These are phyloP conservation scores for Skeletonema tropicum DNA, from an alignment of 108 stramenopile genomes.

Conservation along the genomic window DNA sequence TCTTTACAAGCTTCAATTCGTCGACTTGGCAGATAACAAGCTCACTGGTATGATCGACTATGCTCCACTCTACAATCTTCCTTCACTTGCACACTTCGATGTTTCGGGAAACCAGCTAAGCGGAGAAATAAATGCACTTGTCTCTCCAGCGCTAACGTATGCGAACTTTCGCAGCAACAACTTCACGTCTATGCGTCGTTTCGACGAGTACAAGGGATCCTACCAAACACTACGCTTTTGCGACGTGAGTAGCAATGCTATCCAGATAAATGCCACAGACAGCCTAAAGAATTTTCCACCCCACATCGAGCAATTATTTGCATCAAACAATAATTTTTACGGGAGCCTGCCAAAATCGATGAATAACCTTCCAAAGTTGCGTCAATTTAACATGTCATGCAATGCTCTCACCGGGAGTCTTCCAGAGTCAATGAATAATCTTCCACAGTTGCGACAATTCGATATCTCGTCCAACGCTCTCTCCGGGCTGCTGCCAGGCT, in stretches of 20 bases:
- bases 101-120: constrained; percentile 16
- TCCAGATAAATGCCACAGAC: constrained; percentile 31
- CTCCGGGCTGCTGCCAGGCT: no score
- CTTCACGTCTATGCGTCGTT: constrained; percentile 44
- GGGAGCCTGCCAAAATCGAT: constrained; percentile 19
- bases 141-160: constrained; percentile 57
- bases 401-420: constrained; percentile 12
- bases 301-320: constrained; percentile 6
- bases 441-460: no score
- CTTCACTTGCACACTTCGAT: constrained; percentile 38
- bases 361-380: neutral
- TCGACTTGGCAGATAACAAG: constrained; percentile 25
- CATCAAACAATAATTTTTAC: constrained; percentile 15
- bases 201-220: constrained; percentile 51
- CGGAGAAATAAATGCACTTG: constrained; percentile 54
- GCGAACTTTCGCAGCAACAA: constrained; percentile 56
- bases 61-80: constrained; percentile 48
- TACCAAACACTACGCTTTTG: constrained; percentile 25
- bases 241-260: constrained; percentile 45
- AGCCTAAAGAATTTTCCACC: constrained; percentile 20
- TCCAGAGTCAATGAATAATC: constrained; percentile 14
- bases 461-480: no score
- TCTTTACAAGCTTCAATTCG: constrained; percentile 5
- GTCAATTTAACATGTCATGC: neutral
- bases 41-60: constrained; percentile 20